Conservation (phyloP, 331 rosid genomes). For the Saraca asoca region DNA sequence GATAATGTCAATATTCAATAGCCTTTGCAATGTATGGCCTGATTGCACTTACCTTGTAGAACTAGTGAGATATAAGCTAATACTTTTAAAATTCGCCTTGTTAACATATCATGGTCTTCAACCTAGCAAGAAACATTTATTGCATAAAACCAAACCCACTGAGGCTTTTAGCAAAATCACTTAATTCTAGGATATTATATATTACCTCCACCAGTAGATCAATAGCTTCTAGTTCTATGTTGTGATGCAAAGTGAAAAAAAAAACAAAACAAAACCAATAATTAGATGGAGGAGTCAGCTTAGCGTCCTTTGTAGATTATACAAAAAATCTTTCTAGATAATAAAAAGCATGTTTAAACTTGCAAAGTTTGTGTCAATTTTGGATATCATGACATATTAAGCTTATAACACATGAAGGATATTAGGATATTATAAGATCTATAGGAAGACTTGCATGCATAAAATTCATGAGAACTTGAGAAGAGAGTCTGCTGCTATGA, state of each 20-base stretch:
- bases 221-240: slow-evolving; percentile 99
- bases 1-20: not conserved
- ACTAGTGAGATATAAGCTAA: slow-evolving; percentile 92
- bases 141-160: slow-evolving; percentile 21
- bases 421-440: too few relatives aligned
- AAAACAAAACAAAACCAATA: not conserved
- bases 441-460: too few relatives aligned
- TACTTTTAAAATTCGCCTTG: slow-evolving; percentile 83
- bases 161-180: not conserved
- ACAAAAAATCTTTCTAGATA: slow-evolving; percentile 30
- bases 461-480: too few relatives aligned
- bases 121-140: slow-evolving; percentile 57
- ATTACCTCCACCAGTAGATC: slow-evolving; percentile 98
- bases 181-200: slow-evolving; percentile 7
- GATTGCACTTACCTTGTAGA: slow-evolving; percentile 71
- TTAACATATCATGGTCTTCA: slow-evolving; percentile 92
- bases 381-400: not conserved
- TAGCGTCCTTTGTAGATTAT: slow-evolving; percentile 77
- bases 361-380: slow-evolving; percentile 1
- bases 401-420: not conserved
- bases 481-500: too few relatives aligned
- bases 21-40: slow-evolving; percentile 5
- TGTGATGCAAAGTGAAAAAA: slow-evolving; percentile 65
- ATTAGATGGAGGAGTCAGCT: slow-evolving; percentile 78
- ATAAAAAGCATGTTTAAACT: slow-evolving; percentile 4